Evolutionary conservation across 2,329 filamentous ascomycete genomes (phyloP).

Genomic region (Gnomoniopsis smithogilvyi): DNA sequence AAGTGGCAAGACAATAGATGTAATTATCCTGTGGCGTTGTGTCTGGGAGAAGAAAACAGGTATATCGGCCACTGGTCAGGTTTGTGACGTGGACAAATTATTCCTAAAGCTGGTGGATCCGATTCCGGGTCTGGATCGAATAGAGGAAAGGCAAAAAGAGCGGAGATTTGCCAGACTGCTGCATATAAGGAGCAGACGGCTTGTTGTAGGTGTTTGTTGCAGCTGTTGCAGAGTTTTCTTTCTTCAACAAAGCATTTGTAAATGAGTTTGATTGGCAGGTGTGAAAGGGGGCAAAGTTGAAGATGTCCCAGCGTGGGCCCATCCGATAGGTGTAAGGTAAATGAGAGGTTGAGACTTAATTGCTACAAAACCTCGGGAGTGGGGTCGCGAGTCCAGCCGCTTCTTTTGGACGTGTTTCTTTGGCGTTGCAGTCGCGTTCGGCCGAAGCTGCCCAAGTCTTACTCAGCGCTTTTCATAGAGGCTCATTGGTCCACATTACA

Average conservation of each 20-base stretch:
- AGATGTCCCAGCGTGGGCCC: slow-evolving; percentile 2
- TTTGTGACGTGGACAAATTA: neutral
- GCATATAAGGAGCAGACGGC: neutral
- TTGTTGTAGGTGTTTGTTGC: neutral
- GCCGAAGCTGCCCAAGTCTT: neutral
- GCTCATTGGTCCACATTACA: too few relatives aligned
- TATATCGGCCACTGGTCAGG: neutral
- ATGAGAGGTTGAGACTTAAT: neutral
- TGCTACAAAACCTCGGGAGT: neutral
- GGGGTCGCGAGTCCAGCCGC: neutral
- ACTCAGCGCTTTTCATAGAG: too few relatives aligned
- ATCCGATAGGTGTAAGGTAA: slow-evolving; percentile 1
- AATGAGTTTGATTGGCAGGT: neutral
- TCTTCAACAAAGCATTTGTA: too few relatives aligned
- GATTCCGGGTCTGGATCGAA: neutral
- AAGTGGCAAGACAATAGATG: neutral
- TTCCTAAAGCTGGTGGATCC: neutral
- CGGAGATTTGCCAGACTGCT: slow-evolving; percentile 16
- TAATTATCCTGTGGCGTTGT: neutral
- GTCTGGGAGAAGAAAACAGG: neutral
- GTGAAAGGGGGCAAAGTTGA: neutral
- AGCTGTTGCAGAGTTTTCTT: neutral
- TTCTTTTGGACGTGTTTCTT: neutral
- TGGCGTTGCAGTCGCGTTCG: slow-evolving; percentile 17
- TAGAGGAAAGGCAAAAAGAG: slow-evolving; percentile 8